These are phyloP conservation scores for Colletotrichum scovillei DNA, from an alignment of 2,329 filamentous ascomycete genomes.

Conservation along the genomic window DNA sequence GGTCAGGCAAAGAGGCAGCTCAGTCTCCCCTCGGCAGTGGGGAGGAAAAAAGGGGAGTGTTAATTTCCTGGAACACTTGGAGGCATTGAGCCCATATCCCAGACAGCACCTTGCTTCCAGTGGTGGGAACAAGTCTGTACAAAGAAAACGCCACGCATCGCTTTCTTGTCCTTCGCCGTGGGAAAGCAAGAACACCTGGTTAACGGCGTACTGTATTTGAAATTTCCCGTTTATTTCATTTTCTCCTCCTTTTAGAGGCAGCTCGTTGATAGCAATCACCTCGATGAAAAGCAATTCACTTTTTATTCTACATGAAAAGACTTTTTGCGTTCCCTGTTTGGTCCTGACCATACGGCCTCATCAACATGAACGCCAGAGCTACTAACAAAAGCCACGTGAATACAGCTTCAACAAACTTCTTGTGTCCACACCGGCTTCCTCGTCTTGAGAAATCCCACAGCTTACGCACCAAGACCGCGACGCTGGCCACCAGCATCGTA, in stretches of 20 bases:
- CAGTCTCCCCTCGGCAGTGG: not conserved
- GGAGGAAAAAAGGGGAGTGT: not conserved
- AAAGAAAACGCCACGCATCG: conserved; percentile 13
- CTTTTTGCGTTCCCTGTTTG: conserved; percentile 1
- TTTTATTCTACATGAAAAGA: conserved; percentile 20
- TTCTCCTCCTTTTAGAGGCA: not conserved
- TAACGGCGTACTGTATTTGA: conserved; percentile 21
- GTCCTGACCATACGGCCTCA: not conserved
- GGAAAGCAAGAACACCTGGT: conserved; percentile 23
- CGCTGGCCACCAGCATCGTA: conserved; percentile 60
- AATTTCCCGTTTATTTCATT: not conserved
- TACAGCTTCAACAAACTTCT: conserved; percentile 17
- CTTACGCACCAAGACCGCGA: conserved; percentile 64
- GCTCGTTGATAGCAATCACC: not conserved
- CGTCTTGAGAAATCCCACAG: not conserved
- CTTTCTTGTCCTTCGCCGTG: not conserved
- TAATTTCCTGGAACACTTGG: conserved; percentile 6
- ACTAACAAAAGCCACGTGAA: not conserved
- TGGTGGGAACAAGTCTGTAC: conserved; percentile 15
- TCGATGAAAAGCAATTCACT: conserved; percentile 16
- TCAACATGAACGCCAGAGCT: conserved; percentile 19
- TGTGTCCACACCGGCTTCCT: not conserved
- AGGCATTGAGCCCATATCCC: not conserved
- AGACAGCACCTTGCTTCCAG: not conserved
- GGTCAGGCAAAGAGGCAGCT: conserved; percentile 6